These are phyloP conservation scores for Fusarium nodosum DNA, from an alignment of 2,329 filamentous ascomycete genomes.

Conservation along the genomic window DNA sequence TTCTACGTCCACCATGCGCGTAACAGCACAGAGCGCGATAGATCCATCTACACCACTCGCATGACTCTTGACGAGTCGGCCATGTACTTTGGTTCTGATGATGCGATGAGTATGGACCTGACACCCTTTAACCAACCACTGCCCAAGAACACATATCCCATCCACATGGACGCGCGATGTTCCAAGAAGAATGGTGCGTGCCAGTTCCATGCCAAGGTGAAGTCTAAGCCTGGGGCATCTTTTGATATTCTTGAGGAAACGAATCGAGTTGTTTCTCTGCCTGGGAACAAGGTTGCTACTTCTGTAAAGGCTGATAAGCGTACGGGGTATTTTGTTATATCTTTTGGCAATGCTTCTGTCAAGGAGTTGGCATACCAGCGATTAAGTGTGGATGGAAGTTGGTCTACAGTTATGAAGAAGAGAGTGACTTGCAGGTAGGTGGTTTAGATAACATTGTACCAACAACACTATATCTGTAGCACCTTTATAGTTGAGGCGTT, in stretches of 20 bases:
- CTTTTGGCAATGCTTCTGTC: constrained; percentile 8
- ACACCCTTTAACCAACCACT: constrained; percentile 52
- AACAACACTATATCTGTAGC: too few species aligned
- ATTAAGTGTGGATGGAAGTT: constrained; percentile 23
- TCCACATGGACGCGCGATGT: constrained; percentile 43
- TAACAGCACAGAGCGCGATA: constrained; percentile 48
- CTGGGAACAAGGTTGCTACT: constrained; percentile 5
- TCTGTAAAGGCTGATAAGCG: neutral
- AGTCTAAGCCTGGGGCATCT: constrained; percentile 20
- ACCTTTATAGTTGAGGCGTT: too few species aligned
- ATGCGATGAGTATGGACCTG: constrained; percentile 51
- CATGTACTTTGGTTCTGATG: constrained; percentile 47
- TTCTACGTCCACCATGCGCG: constrained; percentile 55
- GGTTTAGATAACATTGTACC: neutral
- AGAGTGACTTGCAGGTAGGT: neutral
- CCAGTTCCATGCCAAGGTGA: constrained; percentile 15
- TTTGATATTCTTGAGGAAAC: constrained; percentile 40
- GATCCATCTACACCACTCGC: constrained; percentile 54
- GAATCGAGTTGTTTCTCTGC: constrained; percentile 31
- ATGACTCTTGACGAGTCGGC: constrained; percentile 47
- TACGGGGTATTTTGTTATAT: constrained; percentile 12
- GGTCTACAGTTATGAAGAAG: constrained; percentile 27
- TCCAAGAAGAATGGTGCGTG: neutral
- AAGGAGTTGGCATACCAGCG: constrained; percentile 35
- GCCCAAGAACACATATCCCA: constrained; percentile 51